A percentile compares a stretch with the other conserved stretches of the same genome.
Evolutionary conservation across 2,329 filamentous ascomycete genomes (phyloP).

Genomic region (Xylariales sp.): DNA sequence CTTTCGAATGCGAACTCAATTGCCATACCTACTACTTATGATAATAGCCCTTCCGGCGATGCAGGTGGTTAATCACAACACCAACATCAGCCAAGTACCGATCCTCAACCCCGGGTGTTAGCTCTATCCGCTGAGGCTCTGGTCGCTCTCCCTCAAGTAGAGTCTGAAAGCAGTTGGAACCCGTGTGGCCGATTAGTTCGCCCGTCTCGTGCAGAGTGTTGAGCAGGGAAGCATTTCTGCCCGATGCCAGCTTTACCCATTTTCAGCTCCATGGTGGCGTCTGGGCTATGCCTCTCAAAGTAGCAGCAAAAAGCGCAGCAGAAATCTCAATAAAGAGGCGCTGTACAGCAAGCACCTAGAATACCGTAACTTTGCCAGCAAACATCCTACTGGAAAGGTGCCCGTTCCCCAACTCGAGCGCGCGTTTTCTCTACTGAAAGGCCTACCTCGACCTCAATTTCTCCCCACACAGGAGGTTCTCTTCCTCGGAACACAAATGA

Average conservation of each 20-base stretch:
- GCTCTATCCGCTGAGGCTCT: not conserved
- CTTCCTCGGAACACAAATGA: not conserved
- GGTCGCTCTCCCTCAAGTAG: not conserved
- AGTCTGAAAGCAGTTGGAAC: conserved; percentile 6
- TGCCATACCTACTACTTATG: not conserved
- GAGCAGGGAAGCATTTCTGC: conserved; percentile 1
- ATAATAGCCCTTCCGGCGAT: conserved; percentile 1
- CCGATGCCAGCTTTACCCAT: not conserved
- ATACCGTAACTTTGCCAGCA: too few species aligned
- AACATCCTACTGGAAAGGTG: too few species aligned
- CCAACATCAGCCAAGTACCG: conserved; percentile 6
- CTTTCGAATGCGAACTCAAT: conserved; percentile 2
- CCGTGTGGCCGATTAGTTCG: conserved; percentile 6
- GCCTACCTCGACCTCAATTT: not conserved
- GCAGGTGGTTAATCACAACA: conserved; percentile 1
- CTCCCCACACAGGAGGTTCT: conserved; percentile 4
- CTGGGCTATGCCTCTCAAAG: too few species aligned
- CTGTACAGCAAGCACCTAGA: too few species aligned
- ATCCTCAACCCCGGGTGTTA: conserved; percentile 1
- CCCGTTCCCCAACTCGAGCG: conserved; percentile 1
- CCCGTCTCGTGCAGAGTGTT: conserved; percentile 1
- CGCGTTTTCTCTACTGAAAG: not conserved
- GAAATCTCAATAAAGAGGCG: too few species aligned
- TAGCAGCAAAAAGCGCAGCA: too few species aligned
- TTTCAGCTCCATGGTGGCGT: too few species aligned